A percentile compares a stretch with the other conserved stretches of the same genome.
Evolutionary conservation across 257 asterid genomes (phyloP).

Genomic region (Cinchona pubescens): DNA sequence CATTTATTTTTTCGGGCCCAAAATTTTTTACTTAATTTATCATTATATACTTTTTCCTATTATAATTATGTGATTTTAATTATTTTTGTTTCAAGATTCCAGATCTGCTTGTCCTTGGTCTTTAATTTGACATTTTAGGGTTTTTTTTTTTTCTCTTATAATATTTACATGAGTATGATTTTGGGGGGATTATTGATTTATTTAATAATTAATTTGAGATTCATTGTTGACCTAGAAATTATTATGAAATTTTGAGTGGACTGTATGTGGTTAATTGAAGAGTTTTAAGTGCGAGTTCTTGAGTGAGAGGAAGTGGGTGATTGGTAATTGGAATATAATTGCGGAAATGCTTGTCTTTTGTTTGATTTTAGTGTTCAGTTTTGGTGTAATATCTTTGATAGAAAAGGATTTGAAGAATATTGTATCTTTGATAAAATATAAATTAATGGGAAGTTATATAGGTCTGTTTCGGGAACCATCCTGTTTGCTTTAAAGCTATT

Average conservation of each 20-base stretch:
- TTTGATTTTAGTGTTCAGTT: too few relatives aligned
- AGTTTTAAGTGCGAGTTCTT: not conserved
- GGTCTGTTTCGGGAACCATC: too few relatives aligned
- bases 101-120: constrained; percentile 9
- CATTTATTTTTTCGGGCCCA: not conserved
- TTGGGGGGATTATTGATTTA: not conserved
- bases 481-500: too few relatives aligned
- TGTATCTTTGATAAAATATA: not conserved
- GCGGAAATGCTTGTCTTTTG: too few relatives aligned
- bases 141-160: not conserved
- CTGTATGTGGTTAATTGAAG: not conserved
- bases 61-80: not conserved
- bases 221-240: not conserved
- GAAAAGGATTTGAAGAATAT: not conserved
- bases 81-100: not conserved
- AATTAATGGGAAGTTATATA: too few relatives aligned
- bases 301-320: not conserved
- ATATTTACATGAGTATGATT: not conserved
- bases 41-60: not conserved
- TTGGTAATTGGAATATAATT: too few relatives aligned
- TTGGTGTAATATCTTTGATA: not conserved
- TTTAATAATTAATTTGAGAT: not conserved
- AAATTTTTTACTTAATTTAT: not conserved
- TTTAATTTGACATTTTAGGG: constrained; percentile 12
- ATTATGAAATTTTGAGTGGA: not conserved